Evolutionary conservation across 148 eudicot genomes (phyloP).

Genomic region (Camellia sinensis): DNA sequence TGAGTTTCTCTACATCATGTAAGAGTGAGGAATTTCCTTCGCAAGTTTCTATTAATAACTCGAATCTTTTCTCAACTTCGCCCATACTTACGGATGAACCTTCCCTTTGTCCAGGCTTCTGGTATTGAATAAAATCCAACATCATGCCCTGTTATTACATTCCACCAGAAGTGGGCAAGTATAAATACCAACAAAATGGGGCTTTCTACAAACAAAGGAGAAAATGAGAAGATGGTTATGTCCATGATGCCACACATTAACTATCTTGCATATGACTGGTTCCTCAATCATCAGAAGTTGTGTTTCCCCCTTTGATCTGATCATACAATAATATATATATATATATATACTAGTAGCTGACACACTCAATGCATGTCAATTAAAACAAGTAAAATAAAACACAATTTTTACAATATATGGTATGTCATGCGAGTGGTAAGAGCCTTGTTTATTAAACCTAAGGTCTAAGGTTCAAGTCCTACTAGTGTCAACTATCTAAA

Average conservation of each 20-base stretch:
- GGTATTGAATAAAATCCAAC: constrained; percentile 43
- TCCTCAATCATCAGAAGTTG: not conserved
- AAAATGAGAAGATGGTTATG: not conserved
- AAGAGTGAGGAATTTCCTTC: constrained; percentile 60
- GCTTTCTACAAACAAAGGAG: not conserved
- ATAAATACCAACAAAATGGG: not conserved
- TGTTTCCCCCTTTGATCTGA: not conserved
- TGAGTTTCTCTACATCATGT: constrained; percentile 47
- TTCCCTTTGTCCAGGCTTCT: constrained; percentile 9
- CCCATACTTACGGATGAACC: constrained; percentile 9
- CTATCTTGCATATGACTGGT: not conserved
- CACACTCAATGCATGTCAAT: no score
- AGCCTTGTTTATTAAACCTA: no score
- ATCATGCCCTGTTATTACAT: constrained; percentile 50
- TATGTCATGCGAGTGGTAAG: no score
- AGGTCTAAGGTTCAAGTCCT: no score
- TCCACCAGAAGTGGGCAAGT: not conserved
- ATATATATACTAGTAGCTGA: no score
- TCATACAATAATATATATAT: not conserved
- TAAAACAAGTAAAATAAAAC: no score
- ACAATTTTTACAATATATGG: no score
- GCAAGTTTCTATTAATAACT: constrained; percentile 48
- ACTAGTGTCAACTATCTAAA: no score
- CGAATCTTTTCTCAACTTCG: constrained; percentile 33
- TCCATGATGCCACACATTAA: not conserved